These are phyloP conservation scores for Forsythia suspensa DNA, from an alignment of 257 asterid species.

Conservation along the genomic window DNA sequence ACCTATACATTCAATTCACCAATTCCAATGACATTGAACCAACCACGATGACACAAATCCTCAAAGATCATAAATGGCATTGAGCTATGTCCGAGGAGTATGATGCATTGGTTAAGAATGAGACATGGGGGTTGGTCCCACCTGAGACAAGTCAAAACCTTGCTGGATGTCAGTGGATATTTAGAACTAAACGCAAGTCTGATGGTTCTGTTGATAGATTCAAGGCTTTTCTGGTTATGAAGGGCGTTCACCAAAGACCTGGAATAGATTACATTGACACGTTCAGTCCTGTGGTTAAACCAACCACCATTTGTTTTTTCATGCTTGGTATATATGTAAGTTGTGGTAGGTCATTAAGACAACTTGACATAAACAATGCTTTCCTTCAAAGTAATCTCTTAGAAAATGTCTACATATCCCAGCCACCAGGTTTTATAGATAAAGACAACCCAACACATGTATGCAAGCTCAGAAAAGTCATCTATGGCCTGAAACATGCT, in stretches of 20 bases:
- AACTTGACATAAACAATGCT: background rate
- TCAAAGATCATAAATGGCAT: conserved; percentile 1
- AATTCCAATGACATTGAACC: background rate
- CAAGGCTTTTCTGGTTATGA: background rate
- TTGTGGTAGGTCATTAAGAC: background rate
- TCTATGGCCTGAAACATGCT: background rate
- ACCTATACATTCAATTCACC: background rate
- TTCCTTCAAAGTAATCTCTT: background rate
- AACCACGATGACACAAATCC: background rate
- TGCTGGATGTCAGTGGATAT: background rate
- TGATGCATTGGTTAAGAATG: background rate
- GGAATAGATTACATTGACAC: background rate
- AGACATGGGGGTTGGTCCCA: background rate
- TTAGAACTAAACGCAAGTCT: background rate
- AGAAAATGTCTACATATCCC: background rate
- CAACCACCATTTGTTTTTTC: background rate
- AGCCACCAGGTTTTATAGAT: background rate
- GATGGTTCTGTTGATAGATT: background rate
- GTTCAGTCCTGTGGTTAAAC: background rate
- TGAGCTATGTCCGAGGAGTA: background rate
- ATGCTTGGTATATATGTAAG: background rate
- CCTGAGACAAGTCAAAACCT: background rate
- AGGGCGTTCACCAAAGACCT: background rate
- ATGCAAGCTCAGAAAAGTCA: background rate
- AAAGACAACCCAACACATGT: background rate